These are phyloP conservation scores for Lophium mytilinum DNA, from an alignment of 495 filamentous ascomycete species.

Conservation along the genomic window DNA sequence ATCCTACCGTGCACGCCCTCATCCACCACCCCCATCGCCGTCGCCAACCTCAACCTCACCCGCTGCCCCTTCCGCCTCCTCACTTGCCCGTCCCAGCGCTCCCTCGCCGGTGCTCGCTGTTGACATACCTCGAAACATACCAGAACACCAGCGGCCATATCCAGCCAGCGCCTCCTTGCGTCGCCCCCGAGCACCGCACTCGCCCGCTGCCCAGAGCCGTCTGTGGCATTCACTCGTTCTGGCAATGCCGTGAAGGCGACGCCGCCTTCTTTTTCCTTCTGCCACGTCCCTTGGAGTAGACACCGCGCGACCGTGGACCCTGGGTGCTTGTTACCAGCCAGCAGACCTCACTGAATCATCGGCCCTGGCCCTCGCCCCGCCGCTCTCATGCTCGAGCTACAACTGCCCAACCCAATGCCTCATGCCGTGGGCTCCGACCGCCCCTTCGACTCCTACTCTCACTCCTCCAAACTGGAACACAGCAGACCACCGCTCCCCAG, in stretches of 20 bases:
- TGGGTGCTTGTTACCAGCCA: too few relatives aligned
- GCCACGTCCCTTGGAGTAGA: too few relatives aligned
- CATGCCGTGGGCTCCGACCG: conserved; percentile 19
- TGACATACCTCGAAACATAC: conserved; percentile 1
- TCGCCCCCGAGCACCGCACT: background rate
- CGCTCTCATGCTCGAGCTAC: conserved; percentile 23
- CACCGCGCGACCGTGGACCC: too few relatives aligned
- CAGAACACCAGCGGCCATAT: background rate
- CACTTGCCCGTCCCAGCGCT: conserved; percentile 11
- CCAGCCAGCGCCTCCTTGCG: background rate
- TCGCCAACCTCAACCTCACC: background rate
- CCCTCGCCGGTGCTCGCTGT: background rate
- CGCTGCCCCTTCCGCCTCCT: conserved; percentile 11
- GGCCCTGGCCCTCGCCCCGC: background rate
- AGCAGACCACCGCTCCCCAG: conserved; percentile 11
- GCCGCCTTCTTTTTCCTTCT: background rate
- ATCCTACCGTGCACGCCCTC: background rate
- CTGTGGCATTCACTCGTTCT: background rate
- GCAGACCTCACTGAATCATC: background rate
- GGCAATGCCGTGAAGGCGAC: conserved; percentile 19
- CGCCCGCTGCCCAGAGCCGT: background rate
- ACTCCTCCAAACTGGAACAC: background rate
- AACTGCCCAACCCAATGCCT: conserved; percentile 27
- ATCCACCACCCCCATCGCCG: background rate
- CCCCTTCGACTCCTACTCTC: conserved; percentile 19